Evolutionary conservation across 257 asterid species (phyloP).

Genomic region (Thymus mandschuricus): DNA sequence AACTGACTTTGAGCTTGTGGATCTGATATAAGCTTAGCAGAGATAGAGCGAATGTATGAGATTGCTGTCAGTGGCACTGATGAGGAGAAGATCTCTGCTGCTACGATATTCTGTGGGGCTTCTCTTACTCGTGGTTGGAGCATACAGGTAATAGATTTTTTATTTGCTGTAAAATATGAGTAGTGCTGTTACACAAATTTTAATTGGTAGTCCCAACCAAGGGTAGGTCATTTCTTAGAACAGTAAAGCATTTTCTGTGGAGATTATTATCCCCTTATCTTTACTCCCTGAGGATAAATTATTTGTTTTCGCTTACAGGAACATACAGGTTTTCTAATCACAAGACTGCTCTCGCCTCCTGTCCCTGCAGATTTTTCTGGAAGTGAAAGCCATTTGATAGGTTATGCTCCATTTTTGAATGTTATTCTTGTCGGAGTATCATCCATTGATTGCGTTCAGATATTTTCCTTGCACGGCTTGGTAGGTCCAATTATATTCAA

Average conservation of each 20-base stretch:
- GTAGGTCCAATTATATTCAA: slow-evolving; percentile 60
- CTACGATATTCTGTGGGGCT: slow-evolving; percentile 90
- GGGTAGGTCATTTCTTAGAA: slow-evolving; percentile 14
- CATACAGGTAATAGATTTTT: slow-evolving; percentile 69
- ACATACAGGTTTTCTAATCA: slow-evolving; percentile 71
- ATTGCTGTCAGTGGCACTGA: slow-evolving; percentile 83
- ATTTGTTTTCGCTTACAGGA: slow-evolving; percentile 66
- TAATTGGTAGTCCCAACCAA: slow-evolving; percentile 10
- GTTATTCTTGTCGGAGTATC: slow-evolving; percentile 87
- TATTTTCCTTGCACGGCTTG: slow-evolving; percentile 93
- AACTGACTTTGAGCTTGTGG: slow-evolving; percentile 72
- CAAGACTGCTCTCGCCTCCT: slow-evolving; percentile 82
- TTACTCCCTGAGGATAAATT: slow-evolving; percentile 16
- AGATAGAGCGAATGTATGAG: slow-evolving; percentile 92
- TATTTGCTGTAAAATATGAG: slow-evolving; percentile 12
- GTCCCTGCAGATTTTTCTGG: slow-evolving; percentile 74
- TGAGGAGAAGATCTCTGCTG: slow-evolving; percentile 95
- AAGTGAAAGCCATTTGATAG: slow-evolving; percentile 80
- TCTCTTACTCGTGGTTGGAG: slow-evolving; percentile 97
- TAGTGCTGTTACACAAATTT: slow-evolving; percentile 1
- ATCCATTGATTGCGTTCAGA: slow-evolving; percentile 72
- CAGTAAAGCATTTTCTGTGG: slow-evolving; percentile 18
- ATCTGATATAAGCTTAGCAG: slow-evolving; percentile 93
- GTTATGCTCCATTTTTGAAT: slow-evolving; percentile 83
- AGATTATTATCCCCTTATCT: background rate